Evolutionary conservation across 2,329 filamentous ascomycete genomes (phyloP), one percentile per base, ranked within the genome.

Genomic region (Penicillium sp.): DNA sequence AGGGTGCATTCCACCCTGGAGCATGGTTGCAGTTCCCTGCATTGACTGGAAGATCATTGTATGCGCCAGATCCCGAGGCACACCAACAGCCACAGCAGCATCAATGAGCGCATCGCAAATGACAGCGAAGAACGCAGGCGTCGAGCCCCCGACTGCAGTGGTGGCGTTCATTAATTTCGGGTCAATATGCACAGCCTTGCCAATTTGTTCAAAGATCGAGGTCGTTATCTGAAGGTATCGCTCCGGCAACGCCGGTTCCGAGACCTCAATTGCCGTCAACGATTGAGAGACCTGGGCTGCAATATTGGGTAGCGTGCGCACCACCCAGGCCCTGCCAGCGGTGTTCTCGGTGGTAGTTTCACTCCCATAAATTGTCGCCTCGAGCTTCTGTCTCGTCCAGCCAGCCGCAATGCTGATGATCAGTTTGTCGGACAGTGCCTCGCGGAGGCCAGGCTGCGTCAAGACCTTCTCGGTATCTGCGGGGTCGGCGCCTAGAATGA

Each of bases 41-140:
- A 87, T 83, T 0, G 81, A 82, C 73, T 87, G 85, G 6, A 83
- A 81, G 49, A 84, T 82, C 83, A 86, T 86, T 6, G 80, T 64
- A 61, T 85, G 81, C 2, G 84, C 83, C 63, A 86, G 79, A 2
- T 81, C 80, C 16, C 83, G 69, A 1, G 83, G 84, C 16, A 87
- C 63, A 1, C 85, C 85, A 76, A 86, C 86, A 0, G 84, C 84
- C 2, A 87, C 83, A 2, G 79, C 84, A 0, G 84, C 85, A 63
- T 86, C 84, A 2, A 83, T 81, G 55, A 86, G 74, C 0, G 81
- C 81, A 63, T 87, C 85, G 5, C 84, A 74, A 36, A 86, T 76
- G 6, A 87, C 70, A 0, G 84, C 83, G 42, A 82, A 80, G 67
- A 87, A 86, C 0, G 84, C 85, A 1, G 83, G 83, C 0, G 84